These are phyloP conservation scores for Yarrowia phangngaensis DNA, from an alignment of 805 yeast genomes.

Conservation along the genomic window DNA sequence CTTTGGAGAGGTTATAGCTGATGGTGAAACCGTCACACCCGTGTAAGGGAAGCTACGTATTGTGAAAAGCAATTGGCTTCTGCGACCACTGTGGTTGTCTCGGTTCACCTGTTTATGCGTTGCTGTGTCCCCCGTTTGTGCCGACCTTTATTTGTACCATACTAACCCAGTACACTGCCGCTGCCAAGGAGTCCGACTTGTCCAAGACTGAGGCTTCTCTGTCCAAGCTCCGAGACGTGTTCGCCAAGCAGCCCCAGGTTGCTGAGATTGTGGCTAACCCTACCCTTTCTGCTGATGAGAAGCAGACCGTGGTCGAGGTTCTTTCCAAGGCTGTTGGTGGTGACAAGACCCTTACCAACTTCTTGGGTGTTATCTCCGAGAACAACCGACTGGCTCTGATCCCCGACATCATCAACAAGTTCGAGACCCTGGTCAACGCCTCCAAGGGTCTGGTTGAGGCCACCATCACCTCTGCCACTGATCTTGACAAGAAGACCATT, in stretches of 20 bases:
- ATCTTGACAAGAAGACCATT: constrained; percentile 76
- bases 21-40: too few relatives aligned
- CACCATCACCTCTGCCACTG: constrained; percentile 77
- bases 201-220: constrained; percentile 68
- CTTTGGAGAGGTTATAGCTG: too few relatives aligned
- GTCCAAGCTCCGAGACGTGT: constrained; percentile 50
- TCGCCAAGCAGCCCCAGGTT: constrained; percentile 63
- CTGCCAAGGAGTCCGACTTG: constrained; percentile 74
- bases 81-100: too few relatives aligned
- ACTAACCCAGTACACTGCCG: constrained; percentile 60
- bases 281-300: constrained; percentile 69
- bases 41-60: too few relatives aligned
- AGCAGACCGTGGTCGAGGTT: constrained; percentile 63
- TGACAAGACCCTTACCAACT: constrained; percentile 72
- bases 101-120: not conserved
- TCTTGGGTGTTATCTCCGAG: constrained; percentile 81
- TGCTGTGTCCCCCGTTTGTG: not conserved
- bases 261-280: constrained; percentile 69
- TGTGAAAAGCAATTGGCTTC: too few relatives aligned
- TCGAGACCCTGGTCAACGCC: constrained; percentile 76
- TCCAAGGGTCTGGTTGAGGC: constrained; percentile 91
- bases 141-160: not conserved
- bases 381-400: constrained; percentile 86
- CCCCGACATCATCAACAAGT: constrained; percentile 62
- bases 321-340: constrained; percentile 49